These are phyloP conservation scores for Pisolithus microcarpus DNA, from an alignment of 768 basidiomycete genomes.

Conservation along the genomic window DNA sequence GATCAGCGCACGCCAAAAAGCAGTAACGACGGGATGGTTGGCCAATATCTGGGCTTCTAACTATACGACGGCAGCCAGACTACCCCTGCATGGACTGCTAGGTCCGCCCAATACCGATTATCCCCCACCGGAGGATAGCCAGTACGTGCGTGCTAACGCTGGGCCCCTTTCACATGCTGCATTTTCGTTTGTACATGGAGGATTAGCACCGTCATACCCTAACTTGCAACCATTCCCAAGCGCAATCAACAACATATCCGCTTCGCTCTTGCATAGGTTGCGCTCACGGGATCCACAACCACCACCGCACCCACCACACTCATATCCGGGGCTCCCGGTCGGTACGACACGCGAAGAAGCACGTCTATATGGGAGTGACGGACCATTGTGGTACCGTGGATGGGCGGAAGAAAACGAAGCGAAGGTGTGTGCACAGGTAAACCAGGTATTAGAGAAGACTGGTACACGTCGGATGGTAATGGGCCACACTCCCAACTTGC, in stretches of 20 bases:
- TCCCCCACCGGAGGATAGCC: conserved; percentile 31
- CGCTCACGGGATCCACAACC: conserved; percentile 59
- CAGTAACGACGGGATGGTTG: conserved; percentile 68
- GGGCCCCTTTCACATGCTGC: conserved; percentile 68
- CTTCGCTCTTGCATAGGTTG: conserved; percentile 62
- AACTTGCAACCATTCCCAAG: conserved; percentile 77
- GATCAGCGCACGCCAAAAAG: conserved; percentile 61
- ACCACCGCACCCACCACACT: conserved; percentile 71
- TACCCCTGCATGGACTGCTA: conserved; percentile 69
- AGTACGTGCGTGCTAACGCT: conserved; percentile 25
- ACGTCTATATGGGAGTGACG: conserved; percentile 65
- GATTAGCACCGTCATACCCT: conserved; percentile 70
- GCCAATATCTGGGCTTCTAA: conserved; percentile 81
- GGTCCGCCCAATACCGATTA: conserved; percentile 62
- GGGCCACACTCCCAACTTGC: conserved; percentile 93
- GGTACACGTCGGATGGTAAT: conserved; percentile 87
- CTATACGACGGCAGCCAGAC: conserved; percentile 73
- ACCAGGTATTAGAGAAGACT: conserved; percentile 60
- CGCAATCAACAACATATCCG: conserved; percentile 70
- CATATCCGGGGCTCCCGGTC: conserved; percentile 64
- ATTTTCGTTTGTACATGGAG: conserved; percentile 91
- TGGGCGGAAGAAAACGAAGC: conserved; percentile 76
- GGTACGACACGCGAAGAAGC: conserved; percentile 60
- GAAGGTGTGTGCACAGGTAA: conserved; percentile 62
- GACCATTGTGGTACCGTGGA: conserved; percentile 92